Conservation (phyloP, 2,329 filamentous ascomycete species). For the Didymosphaeria variabile region DNA sequence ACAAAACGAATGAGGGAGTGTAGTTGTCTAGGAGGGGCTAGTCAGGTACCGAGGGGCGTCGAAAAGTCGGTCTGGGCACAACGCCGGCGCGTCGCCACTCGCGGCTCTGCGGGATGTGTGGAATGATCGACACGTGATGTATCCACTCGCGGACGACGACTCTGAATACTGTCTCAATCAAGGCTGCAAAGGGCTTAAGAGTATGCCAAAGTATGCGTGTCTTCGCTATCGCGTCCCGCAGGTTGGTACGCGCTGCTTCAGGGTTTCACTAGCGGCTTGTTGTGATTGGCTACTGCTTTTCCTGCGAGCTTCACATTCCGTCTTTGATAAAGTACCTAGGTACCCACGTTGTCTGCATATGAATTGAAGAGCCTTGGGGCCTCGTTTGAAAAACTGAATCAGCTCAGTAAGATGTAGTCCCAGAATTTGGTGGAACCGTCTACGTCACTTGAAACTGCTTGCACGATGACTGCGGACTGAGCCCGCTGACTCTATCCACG, state of each 20-base stretch:
- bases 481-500: neutral
- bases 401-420: too few relatives aligned
- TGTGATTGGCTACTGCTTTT: neutral
- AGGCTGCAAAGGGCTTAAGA: neutral
- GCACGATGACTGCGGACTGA: too few relatives aligned
- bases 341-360: too few relatives aligned
- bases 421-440: too few relatives aligned
- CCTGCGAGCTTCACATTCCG: neutral
- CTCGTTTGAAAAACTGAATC: too few relatives aligned
- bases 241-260: neutral
- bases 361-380: too few relatives aligned
- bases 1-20: neutral
- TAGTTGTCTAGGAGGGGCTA: conserved; percentile 11
- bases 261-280: neutral
- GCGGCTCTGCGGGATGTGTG: conserved; percentile 1
- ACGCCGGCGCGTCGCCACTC: conserved; percentile 7
- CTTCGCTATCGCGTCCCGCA: neutral
- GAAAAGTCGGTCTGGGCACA: conserved; percentile 12
- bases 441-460: too few relatives aligned
- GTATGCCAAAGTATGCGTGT: neutral
- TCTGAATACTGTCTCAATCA: neutral
- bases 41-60: conserved; percentile 12
- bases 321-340: too few relatives aligned
- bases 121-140: conserved; percentile 5
- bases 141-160: neutral